phyloP scores from a whole-genome alignment of 164 flowering plant genomes.

The Platanus orientalis region DNA sequence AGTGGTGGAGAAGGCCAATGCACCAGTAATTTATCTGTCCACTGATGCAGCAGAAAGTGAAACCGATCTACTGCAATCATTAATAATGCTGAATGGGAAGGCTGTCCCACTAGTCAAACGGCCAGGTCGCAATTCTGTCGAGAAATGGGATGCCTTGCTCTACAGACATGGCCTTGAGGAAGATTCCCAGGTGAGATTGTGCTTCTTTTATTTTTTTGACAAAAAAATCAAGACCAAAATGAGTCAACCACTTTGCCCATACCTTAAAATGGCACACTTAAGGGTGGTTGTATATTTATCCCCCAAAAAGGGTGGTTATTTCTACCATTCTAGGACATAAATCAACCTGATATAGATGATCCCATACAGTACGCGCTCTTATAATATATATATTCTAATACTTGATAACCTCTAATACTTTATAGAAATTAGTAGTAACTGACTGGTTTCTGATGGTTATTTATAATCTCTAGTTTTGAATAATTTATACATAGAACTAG shows the following conservation, averaged over 20 bases:
- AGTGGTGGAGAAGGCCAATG: constrained; percentile 63
- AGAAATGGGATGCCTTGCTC: constrained; percentile 95
- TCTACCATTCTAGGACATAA: background rate
- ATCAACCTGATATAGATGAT: background rate
- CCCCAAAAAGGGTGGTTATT: no score
- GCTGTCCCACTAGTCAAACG: constrained; percentile 78
- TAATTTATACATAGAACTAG: no score
- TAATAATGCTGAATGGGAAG: constrained; percentile 62
- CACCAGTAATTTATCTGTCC: constrained; percentile 92
- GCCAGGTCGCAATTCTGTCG: constrained; percentile 77
- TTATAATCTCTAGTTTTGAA: no score
- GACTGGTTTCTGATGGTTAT: no score
- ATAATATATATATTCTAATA: no score
- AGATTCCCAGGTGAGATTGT: constrained; percentile 66
- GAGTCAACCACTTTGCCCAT: no score
- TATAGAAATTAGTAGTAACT: no score
- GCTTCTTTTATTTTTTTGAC: background rate
- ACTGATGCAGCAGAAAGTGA: constrained; percentile 99
- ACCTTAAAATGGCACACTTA: no score
- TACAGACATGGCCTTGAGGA: constrained; percentile 64
- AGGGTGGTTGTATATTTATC: no score
- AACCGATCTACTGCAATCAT: constrained; percentile 78
- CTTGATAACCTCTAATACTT: no score
- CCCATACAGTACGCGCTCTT: no score
- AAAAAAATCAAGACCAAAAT: no score